Evolutionary conservation across 2,329 filamentous ascomycete species (phyloP).

Genomic region (Tricladium varicosporioides): DNA sequence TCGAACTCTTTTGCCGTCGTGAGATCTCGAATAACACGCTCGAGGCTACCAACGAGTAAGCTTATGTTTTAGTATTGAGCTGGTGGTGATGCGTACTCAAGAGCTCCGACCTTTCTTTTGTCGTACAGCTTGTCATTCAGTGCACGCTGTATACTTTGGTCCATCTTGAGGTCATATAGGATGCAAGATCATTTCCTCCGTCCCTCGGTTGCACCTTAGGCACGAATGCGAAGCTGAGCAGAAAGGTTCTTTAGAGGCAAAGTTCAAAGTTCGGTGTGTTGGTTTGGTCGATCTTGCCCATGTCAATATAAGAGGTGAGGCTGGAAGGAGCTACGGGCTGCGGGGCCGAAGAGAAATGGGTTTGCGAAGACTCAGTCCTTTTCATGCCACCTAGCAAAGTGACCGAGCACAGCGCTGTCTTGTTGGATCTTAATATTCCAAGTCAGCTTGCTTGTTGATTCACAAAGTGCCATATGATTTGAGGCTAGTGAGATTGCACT

Average conservation of each 20-base stretch:
- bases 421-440: too few relatives aligned
- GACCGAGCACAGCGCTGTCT: too few relatives aligned
- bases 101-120: conserved; percentile 91
- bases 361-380: too few relatives aligned
- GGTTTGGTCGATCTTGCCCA: not conserved
- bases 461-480: too few relatives aligned
- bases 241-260: too few relatives aligned
- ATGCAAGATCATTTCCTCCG: conserved; percentile 14
- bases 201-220: not conserved
- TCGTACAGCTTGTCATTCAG: conserved; percentile 99
- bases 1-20: conserved; percentile 74
- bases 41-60: conserved; percentile 59
- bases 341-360: too few relatives aligned
- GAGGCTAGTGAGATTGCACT: too few relatives aligned
- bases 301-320: not conserved
- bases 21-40: conserved; percentile 84
- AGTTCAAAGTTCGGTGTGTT: not conserved
- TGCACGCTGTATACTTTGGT: conserved; percentile 82
- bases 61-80: not conserved
- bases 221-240: not conserved
- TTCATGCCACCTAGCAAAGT: too few relatives aligned
- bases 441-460: too few relatives aligned
- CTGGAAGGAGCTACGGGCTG: conserved; percentile 1
- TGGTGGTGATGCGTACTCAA: conserved; percentile 66
- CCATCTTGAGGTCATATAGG: conserved; percentile 56